Evolutionary conservation across 2,329 filamentous ascomycete genomes (phyloP).

Genomic region (Lomentospora prolificans): DNA sequence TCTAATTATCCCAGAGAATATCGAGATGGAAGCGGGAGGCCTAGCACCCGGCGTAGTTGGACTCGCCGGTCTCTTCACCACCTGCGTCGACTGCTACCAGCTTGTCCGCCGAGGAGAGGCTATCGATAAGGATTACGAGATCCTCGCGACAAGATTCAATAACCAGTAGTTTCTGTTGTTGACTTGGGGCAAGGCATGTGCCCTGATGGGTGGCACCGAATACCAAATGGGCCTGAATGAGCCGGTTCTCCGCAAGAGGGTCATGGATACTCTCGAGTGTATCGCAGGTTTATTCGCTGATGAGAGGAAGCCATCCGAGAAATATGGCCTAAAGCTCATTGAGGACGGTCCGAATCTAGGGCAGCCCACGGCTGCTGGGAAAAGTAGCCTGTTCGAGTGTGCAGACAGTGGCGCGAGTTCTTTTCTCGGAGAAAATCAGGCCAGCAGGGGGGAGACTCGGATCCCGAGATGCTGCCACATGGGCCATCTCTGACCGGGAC

Average conservation of each 20-base stretch:
- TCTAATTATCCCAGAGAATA: too few species aligned
- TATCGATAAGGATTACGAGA: neutral
- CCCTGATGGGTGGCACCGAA: neutral
- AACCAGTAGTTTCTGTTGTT: neutral
- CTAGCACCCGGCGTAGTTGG: neutral
- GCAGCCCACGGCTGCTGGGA: neutral
- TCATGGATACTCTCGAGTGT: neutral
- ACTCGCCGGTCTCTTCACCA: constrained; percentile 5
- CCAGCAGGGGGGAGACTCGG: neutral
- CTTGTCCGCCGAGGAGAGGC: constrained; percentile 4
- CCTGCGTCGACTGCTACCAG: constrained; percentile 10
- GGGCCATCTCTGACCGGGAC: constrained; percentile 8
- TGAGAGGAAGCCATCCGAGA: neutral
- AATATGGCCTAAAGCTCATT: neutral
- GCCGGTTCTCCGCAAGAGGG: neutral
- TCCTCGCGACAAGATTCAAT: neutral
- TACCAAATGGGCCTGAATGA: neutral
- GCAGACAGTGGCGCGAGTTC: neutral
- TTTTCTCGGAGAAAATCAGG: neutral
- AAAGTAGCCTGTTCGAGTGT: too few species aligned
- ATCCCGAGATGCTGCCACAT: neutral
- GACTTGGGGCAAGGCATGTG: neutral
- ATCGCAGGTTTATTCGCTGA: neutral
- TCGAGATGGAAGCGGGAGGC: neutral
- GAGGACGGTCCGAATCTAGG: neutral